Evolutionary conservation across 345 rosid genomes (phyloP), one percentile per base, ranked within the genome.

Genomic region (Populus davidiana): DNA sequence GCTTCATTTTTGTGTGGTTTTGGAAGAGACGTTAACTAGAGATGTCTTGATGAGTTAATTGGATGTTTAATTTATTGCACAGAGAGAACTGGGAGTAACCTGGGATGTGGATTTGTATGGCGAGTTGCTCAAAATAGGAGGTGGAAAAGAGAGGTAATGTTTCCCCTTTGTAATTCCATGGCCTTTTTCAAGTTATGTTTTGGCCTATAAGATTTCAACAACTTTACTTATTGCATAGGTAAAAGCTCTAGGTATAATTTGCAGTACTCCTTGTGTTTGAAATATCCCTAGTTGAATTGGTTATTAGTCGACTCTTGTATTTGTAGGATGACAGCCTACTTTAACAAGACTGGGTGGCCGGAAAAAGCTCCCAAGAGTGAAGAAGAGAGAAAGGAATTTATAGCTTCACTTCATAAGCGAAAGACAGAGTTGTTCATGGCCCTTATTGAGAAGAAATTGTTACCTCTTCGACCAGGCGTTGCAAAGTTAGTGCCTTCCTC

Each of bases 61-160:
- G 67, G 44, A 16, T 31, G 6, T 75, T 47, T 31, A 33, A 36
- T 74, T 82, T 49, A 65, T 74, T 75, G 63, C 12, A 50, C 87
- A 91, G 97, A 92, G 80, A 91, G 97, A 86, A 77, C 71, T 93
- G 86, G 94, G 89, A 54, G 94, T 92, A 71, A 88, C 91, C 10
- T 95, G 98, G 99, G 97, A 89, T 84, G 96, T 95, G 67, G 97
- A 95, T 72, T 88, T 95, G 80, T 95, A 93, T 75, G 98, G 98
- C 0, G 94, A 95, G 72, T 83, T 95, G 78, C 91, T 95, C 78
- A 95, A 95, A 87, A 93, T 95, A 78, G 97, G 97, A 7, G 99
- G 99, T 69, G 98, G 99, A 11, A 95, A 95, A 83, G 98, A 95
- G 83, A 91, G 99, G 96, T 92, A 81, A 47, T 36, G 56, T 16